Evolutionary conservation across 768 basidiomycete genomes (phyloP), one percentile per base, ranked within the genome.

Genomic region (Boletus rufocinnamomeus): DNA sequence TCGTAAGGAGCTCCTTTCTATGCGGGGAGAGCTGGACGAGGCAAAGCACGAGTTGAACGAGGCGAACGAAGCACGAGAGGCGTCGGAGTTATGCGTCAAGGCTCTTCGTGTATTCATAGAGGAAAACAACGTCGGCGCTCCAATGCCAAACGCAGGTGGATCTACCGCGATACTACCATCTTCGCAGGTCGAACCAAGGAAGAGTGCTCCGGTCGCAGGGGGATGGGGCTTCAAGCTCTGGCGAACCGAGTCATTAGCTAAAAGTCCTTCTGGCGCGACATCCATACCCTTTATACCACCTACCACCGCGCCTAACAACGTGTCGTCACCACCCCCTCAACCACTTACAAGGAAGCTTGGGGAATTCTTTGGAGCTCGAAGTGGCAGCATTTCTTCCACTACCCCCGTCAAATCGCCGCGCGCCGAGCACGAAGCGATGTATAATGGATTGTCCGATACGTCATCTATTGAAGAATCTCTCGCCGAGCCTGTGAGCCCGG

Each of bases 31-130:
- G 54, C 72, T 95, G 19, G 85, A 87, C 35, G 82, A 80, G 32
- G 78, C 82, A 19, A 83, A 83, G 64, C 81, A 83, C 59, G 89
- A 93, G 58, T 75, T 96, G 47, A 77, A 69, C 40, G 94, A 96
- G 67, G 80, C 86, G 1, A 87, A 83, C 60, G 95, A 98, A 72
- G 93, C 91, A 3, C 80, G 86, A 49, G 87, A 93, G 67, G 95
- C 95, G 4, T 91, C 89, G 37, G 94, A 98, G 63, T 82, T 82
- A 1, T 95, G 93, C 69, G 85, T 91, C 62, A 85, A 83, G 54
- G 91, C 89, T 0, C 77, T 98, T 44, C 81, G 94, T 38, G 88
- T 86, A 57, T 98, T 89, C 69, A 92, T 93, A 62, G 84, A 83
- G 23, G 85, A 91, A 62, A 85, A 87, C 69, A 84, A 85, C 56